Evolutionary conservation across 139 green algal genomes (phyloP).

Genomic region (Pycnococcus provasolii): DNA sequence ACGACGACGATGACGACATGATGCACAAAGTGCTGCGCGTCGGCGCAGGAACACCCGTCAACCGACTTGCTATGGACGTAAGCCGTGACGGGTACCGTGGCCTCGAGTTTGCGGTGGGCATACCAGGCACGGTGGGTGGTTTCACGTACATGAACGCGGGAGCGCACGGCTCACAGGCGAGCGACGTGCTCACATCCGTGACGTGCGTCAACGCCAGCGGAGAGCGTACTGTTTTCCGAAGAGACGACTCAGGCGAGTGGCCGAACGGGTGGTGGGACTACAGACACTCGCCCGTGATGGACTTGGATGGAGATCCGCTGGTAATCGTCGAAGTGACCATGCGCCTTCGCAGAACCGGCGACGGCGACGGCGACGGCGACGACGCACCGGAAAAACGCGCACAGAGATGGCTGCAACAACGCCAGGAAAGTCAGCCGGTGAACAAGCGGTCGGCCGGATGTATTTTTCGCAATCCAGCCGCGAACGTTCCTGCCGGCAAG

Average conservation of each 20-base stretch:
- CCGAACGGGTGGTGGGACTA: background rate
- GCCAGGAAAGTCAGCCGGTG: slow-evolving; percentile 30
- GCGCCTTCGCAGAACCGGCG: slow-evolving; percentile 17
- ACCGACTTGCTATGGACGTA: slow-evolving; percentile 28
- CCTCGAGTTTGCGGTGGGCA: slow-evolving; percentile 40
- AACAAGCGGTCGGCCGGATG: slow-evolving; percentile 22
- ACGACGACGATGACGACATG: background rate
- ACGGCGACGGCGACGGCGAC: background rate
- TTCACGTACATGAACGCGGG: slow-evolving; percentile 43
- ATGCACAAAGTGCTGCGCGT: slow-evolving; percentile 21
- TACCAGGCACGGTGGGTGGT: slow-evolving; percentile 43
- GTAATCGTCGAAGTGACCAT: slow-evolving; percentile 27
- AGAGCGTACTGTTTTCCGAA: slow-evolving; percentile 4
- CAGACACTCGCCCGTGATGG: slow-evolving; percentile 22
- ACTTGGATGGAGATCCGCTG: background rate
- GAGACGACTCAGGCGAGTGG: background rate
- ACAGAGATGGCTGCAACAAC: slow-evolving; percentile 4
- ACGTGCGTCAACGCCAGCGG: background rate
- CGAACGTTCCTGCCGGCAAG: slow-evolving; percentile 20
- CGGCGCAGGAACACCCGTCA: slow-evolving; percentile 34
- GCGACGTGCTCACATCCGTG: background rate
- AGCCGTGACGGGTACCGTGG: slow-evolving; percentile 20
- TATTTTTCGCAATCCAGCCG: slow-evolving; percentile 36
- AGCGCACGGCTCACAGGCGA: slow-evolving; percentile 22
- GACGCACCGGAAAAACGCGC: slow-evolving; percentile 10